Evolutionary conservation across 169 alveolate genomes (phyloP).

Genomic region (Eimeria nieschulzi): DNA sequence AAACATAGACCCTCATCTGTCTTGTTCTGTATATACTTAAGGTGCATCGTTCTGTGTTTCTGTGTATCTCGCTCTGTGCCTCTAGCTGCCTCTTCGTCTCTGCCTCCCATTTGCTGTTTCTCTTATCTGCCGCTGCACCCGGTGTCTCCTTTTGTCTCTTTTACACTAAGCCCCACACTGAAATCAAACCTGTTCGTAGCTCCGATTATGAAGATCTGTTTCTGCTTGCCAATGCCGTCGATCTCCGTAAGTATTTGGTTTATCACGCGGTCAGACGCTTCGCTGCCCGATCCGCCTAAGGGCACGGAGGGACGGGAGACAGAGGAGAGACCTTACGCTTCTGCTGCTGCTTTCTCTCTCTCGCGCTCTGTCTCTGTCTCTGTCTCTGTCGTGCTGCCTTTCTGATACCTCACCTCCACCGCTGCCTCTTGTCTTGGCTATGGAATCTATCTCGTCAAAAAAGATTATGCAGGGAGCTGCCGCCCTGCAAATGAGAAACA

Average conservation of each 20-base stretch:
- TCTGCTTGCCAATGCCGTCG: conserved; percentile 95
- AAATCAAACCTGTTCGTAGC: conserved; percentile 99
- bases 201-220: conserved; percentile 90
- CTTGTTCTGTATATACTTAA: too few relatives aligned
- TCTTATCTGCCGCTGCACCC: too few relatives aligned
- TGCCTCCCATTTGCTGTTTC: not conserved
- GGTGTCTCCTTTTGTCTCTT: too few relatives aligned
- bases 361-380: too few relatives aligned
- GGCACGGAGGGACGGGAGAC: not conserved
- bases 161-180: too few relatives aligned
- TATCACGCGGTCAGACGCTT: conserved; percentile 85
- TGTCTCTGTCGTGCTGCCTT: too few relatives aligned
- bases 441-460: conserved; percentile 99
- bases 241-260: conserved; percentile 98
- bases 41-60: not conserved
- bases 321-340: too few relatives aligned
- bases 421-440: conserved; percentile 92
- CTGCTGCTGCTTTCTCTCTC: too few relatives aligned
- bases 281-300: not conserved
- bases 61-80: not conserved
- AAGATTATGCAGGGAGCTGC: conserved; percentile 93
- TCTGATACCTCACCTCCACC: conserved; percentile 29
- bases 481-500: conserved; percentile 76
- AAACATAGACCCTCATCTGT: too few relatives aligned
- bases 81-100: not conserved